Evolutionary conservation across 805 yeast genomes (phyloP), one percentile per base, ranked within the genome.

Genomic region (fission yeast (Schizosaccharomyces pombe)): DNA sequence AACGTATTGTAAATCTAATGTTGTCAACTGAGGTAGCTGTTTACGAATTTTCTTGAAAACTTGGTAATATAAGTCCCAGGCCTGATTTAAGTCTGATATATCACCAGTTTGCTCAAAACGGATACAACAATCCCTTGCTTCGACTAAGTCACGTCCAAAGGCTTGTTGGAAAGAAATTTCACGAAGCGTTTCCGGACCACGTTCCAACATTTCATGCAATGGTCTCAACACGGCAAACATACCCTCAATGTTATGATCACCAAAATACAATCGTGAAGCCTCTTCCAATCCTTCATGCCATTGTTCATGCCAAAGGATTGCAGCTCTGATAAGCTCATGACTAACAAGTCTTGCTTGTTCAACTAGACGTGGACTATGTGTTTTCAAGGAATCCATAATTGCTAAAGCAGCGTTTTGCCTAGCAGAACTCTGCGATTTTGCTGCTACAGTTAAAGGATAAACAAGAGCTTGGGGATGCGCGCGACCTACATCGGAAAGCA

Each of bases 231-330:
- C 86, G 16, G 84, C 79, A 67, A 84, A 83, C 97, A 91, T 91
- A 65, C 85, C 86, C 55, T 86, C 95, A 11, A 89, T 82, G 62
- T 91, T 86, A 61, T 85, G 91, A 58, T 91, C 98, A 34, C 93
- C 95, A 66, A 86, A 89, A 69, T 81, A 91, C 54, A 83, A 74
- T 57, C 95, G 73, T 2, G 95, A 86, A 0, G 98, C 98, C 69
- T 91, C 95, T 64, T 91, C 99, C 32, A 91, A 71, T 2, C 94
- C 96, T 67, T 89, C 97, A 61, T 86, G 87, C 98, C 99, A 91
- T 64, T 82, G 81, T 62, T 91, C 99, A 62, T 86, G 94, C 96
- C 98, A 87, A 57, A 91, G 68, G 2, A 89, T 95, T 1, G 97
- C 95, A 16, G 86, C 95, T 59, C 97, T 72, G 58, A 91, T 87